Percentiles rank a stretch among this genome's conserved stretches.
These are phyloP conservation scores for Tetraselmis striata DNA, from an alignment of 139 green algal species.

Conservation along the genomic window DNA sequence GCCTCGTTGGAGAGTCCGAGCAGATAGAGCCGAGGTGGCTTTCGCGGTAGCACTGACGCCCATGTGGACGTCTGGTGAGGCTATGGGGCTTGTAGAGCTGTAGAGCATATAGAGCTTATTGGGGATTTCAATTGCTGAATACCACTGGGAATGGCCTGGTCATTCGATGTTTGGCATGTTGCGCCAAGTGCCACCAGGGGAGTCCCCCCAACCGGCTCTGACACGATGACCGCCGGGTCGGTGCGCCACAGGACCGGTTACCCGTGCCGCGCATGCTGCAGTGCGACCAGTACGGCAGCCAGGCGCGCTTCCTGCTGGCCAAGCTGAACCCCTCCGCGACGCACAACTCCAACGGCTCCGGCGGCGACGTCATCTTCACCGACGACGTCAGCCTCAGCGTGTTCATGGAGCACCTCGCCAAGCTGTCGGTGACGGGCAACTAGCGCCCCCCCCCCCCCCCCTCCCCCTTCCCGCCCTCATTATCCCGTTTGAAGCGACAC, in stretches of 20 bases:
- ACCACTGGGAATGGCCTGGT: too few relatives aligned
- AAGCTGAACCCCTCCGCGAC: slow-evolving; percentile 54
- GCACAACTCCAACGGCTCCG: slow-evolving; percentile 17
- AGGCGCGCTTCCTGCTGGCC: slow-evolving; percentile 55
- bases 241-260: slow-evolving; percentile 15
- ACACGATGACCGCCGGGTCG: not conserved
- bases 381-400: slow-evolving; percentile 57
- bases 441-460: not conserved
- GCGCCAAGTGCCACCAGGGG: too few relatives aligned
- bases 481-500: too few relatives aligned
- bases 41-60: too few relatives aligned
- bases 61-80: too few relatives aligned
- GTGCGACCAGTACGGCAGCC: slow-evolving; percentile 47
- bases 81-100: too few relatives aligned
- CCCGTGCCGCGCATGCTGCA: slow-evolving; percentile 46
- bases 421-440: not conserved
- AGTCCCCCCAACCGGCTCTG: too few relatives aligned
- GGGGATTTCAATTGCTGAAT: too few relatives aligned
- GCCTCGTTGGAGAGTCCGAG: too few relatives aligned
- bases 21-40: too few relatives aligned
- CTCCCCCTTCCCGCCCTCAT: not conserved
- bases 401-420: slow-evolving; percentile 52
- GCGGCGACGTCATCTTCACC: slow-evolving; percentile 56
- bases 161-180: too few relatives aligned
- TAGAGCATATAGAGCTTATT: too few relatives aligned